Conservation (phyloP, 805 yeast species). For the Phaffomyces antillensis region DNA sequence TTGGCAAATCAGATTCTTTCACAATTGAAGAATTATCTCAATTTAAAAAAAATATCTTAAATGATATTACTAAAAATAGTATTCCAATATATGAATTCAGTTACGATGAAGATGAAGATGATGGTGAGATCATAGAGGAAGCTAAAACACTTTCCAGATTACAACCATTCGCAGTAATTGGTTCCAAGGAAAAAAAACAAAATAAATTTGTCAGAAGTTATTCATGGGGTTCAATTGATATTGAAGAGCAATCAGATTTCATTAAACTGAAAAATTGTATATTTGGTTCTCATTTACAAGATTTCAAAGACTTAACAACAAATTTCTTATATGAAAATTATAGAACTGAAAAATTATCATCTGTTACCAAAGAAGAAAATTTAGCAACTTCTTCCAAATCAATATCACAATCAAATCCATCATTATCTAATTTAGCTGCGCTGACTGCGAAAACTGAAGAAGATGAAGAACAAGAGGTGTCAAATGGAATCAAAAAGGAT, state of each 20-base stretch:
- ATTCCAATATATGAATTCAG: constrained; percentile 71
- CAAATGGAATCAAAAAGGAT: too few relatives aligned
- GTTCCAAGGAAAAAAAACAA: constrained; percentile 52
- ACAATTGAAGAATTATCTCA: constrained; percentile 49
- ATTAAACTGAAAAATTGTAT: constrained; percentile 56
- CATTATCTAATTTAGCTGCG: constrained; percentile 58
- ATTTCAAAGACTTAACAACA: constrained; percentile 74
- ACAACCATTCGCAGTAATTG: constrained; percentile 72
- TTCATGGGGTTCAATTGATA: constrained; percentile 67
- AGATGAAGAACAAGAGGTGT: constrained; percentile 1
- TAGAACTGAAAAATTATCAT: constrained; percentile 68
- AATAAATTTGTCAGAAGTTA: constrained; percentile 55
- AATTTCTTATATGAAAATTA: constrained; percentile 70
- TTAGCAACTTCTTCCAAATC: background rate
- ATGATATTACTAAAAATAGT: constrained; percentile 59
- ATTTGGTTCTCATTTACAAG: constrained; percentile 78
- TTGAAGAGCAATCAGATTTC: constrained; percentile 47
- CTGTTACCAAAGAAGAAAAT: constrained; percentile 34
- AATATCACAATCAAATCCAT: constrained; percentile 33
- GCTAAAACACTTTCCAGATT: constrained; percentile 50
- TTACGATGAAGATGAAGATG: constrained; percentile 68
- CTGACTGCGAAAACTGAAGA: constrained; percentile 18
- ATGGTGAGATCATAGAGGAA: constrained; percentile 62
- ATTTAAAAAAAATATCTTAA: constrained; percentile 53
- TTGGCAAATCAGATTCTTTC: constrained; percentile 66